Evolutionary conservation across 306 rosid genomes (phyloP), one percentile per base, ranked within the genome.

Genomic region (Vigna radiata): DNA sequence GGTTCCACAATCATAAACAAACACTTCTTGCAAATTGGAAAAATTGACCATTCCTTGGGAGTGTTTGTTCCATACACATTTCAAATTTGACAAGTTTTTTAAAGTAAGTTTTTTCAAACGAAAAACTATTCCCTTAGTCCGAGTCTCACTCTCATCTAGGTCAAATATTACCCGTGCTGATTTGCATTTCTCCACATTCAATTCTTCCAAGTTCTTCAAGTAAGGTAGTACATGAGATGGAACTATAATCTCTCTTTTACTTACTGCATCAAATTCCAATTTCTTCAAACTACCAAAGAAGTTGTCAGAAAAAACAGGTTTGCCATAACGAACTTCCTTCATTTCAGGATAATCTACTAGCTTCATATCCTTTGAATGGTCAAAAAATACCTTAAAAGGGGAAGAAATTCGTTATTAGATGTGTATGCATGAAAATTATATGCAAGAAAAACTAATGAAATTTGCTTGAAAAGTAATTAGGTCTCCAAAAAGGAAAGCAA

Each of bases 141-240:
- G 6, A 8, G 16, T 1, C 48, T 29, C 43, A 29, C 1, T 7
- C 13, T 63, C 15, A 4, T 37, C 70, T 2, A 17, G 17, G 8
- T 64, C 49, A 64, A 64, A 37, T 64, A 64, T 64, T 37, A 4
- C 2, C 8, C 11, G 8, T 7, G 1, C 70, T 8, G 8, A 4
- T 1, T 9, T 0, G 29, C 9, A 37, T 4, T 1, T 4, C 4
- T 64, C 2, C 17, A 64, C 70, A n/a, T 37, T 3, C 49, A 64
- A 64, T 64, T 64, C 70, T 37, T 64, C 70, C 5, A 64, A 37
- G 49, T 3, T 17, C 70, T 37, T 37, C 49, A 64, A 37, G 49
- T 37, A 37, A 64, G 70, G 49, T 37, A 64, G 70, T 64, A 64
- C 9, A 36, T 64, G 70, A 17, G 49, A 64, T 37, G 70, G 70